Evolutionary conservation across 2,329 filamentous ascomycete genomes (phyloP).

Genomic region (Penicillium sp.): DNA sequence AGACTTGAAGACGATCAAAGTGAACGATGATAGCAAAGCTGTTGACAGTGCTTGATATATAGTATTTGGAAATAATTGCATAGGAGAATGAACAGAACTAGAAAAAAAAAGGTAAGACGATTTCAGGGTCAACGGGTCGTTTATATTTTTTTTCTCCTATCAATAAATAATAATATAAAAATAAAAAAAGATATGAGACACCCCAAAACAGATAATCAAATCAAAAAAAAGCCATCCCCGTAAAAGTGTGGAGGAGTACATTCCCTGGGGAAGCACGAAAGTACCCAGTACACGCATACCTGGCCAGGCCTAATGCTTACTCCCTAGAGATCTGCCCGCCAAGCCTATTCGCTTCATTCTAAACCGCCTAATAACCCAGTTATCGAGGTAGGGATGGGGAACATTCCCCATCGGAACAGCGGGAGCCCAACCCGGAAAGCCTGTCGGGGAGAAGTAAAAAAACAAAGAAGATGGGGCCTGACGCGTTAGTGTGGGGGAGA

Average conservation of each 20-base stretch:
- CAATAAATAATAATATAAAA: not conserved
- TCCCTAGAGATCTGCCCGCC: constrained; percentile 13
- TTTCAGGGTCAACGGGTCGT: not conserved
- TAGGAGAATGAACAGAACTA: not conserved
- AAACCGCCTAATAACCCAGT: constrained; percentile 7
- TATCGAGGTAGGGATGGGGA: constrained; percentile 7
- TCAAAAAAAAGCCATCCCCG: constrained; percentile 7
- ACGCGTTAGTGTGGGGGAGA: constrained; percentile 14
- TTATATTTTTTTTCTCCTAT: constrained; percentile 2
- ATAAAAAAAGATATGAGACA: constrained; percentile 6
- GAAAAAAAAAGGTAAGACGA: not conserved
- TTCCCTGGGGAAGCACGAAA: constrained; percentile 16
- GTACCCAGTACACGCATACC: constrained; percentile 17
- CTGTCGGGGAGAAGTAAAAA: constrained; percentile 7
- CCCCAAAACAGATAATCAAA: not conserved
- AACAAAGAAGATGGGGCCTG: constrained; percentile 6
- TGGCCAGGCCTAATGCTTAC: constrained; percentile 11
- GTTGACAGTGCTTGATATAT: not conserved
- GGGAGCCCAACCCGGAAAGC: constrained; percentile 4
- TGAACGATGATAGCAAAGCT: not conserved
- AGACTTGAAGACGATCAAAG: not conserved
- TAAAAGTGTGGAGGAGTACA: constrained; percentile 23
- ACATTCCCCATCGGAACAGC: constrained; percentile 15
- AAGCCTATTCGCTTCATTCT: constrained; percentile 23
- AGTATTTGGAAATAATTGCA: not conserved